Conservation (phyloP, 192 early-diverging fungal genomes). For the Blastocladiella britannica region DNA sequence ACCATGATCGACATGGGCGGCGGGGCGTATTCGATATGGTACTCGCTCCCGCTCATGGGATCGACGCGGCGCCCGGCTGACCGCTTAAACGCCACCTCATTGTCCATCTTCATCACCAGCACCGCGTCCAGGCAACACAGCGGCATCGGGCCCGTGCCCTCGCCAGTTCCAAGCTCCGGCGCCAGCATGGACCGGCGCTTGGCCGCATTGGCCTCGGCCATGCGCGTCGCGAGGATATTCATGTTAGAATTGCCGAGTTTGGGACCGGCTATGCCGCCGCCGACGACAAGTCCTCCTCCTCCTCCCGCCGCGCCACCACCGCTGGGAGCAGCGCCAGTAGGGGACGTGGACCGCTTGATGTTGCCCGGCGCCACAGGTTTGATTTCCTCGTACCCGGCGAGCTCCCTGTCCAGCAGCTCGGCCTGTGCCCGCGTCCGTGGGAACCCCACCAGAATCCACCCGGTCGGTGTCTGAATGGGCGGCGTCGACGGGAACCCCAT, state of each 20-base stretch:
- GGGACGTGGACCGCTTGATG: slow-evolving; percentile 17
- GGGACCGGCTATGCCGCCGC: too few relatives aligned
- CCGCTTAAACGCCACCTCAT: slow-evolving; percentile 24
- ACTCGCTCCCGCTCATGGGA: slow-evolving; percentile 21
- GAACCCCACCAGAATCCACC: slow-evolving; percentile 32
- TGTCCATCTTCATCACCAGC: slow-evolving; percentile 26
- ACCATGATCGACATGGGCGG: too few relatives aligned
- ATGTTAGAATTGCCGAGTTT: too few relatives aligned
- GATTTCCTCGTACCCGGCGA: slow-evolving; percentile 41
- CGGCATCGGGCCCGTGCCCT: slow-evolving; percentile 8
- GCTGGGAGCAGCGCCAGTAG: slow-evolving; percentile 6
- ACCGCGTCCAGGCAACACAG: slow-evolving; percentile 23
- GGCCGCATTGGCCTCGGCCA: too few relatives aligned
- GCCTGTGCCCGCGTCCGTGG: slow-evolving; percentile 28
- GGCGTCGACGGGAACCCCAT: slow-evolving; percentile 5
- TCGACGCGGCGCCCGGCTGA: slow-evolving; percentile 23
- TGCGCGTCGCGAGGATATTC: too few relatives aligned
- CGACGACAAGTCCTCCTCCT: too few relatives aligned
- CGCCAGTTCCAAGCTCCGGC: slow-evolving; percentile 4
- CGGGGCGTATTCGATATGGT: slow-evolving; percentile 32
- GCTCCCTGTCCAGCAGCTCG: slow-evolving; percentile 29
- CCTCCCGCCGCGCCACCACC: neutral
- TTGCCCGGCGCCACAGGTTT: slow-evolving; percentile 34
- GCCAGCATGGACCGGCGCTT: slow-evolving; percentile 19
- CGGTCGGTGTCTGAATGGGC: slow-evolving; percentile 8